Percentiles rank a stretch among this genome's conserved stretches.
Conservation (phyloP, 768 basidiomycete species). For the Lactarius psammicola region DNA sequence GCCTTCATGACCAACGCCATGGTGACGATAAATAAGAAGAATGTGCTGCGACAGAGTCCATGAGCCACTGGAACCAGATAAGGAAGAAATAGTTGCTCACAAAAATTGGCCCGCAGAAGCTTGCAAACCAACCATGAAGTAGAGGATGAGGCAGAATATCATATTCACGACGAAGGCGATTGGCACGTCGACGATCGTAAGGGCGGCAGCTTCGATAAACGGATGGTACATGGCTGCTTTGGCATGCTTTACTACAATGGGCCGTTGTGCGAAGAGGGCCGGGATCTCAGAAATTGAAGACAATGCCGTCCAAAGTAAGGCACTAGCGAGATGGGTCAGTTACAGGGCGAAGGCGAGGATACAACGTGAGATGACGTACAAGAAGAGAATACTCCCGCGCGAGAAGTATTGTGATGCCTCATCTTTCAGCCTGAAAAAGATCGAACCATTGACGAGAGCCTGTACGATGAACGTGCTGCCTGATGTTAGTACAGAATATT, state of each 20-base stretch:
- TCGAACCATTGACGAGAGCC: conserved; percentile 56
- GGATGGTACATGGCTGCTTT: conserved; percentile 64
- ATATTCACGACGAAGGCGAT: conserved; percentile 49
- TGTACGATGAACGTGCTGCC: conserved; percentile 55
- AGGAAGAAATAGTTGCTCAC: conserved; percentile 39
- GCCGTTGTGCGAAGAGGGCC: conserved; percentile 53
- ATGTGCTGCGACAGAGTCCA: conserved; percentile 42
- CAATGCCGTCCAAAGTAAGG: conserved; percentile 58
- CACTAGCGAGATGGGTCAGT: conserved; percentile 35
- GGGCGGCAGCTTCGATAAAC: conserved; percentile 52
- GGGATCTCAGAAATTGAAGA: conserved; percentile 65
- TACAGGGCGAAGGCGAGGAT: no score
- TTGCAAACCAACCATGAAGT: conserved; percentile 62
- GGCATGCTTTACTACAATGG: conserved; percentile 56
- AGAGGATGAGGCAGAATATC: conserved; percentile 51
- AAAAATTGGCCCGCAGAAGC: conserved; percentile 59
- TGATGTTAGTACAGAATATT: background rate
- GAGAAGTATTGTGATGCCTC: conserved; percentile 65
- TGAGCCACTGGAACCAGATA: conserved; percentile 1
- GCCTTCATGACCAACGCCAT: conserved; percentile 68
- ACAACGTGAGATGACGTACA: conserved; percentile 42
- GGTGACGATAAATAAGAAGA: conserved; percentile 55
- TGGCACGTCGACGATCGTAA: conserved; percentile 61
- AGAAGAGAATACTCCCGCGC: conserved; percentile 77
- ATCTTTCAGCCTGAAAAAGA: conserved; percentile 57